Conservation (phyloP, 1,284 basidiomycete genomes). For the Boletus sp. region DNA sequence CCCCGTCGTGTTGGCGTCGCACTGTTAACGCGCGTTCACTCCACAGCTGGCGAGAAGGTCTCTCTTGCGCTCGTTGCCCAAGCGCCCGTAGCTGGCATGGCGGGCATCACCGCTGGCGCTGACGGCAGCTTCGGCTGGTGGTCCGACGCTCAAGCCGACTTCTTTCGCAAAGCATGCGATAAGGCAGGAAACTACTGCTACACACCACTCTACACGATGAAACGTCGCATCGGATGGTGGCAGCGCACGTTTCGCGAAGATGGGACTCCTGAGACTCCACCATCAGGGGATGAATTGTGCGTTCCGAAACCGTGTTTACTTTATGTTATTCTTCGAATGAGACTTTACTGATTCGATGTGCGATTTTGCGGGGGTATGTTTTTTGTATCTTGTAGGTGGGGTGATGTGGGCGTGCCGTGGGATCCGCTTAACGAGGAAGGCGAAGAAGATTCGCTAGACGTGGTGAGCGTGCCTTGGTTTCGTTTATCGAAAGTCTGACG, state of each 20-base stretch:
- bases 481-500: not conserved
- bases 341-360: not conserved
- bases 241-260: slow-evolving; percentile 15
- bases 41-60: slow-evolving; percentile 23
- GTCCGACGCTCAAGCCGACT: slow-evolving; percentile 10
- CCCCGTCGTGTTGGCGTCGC: not conserved
- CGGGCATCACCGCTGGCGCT: slow-evolving; percentile 9
- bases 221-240: slow-evolving; percentile 5
- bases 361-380: not conserved
- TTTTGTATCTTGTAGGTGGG: slow-evolving; percentile 17
- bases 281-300: slow-evolving; percentile 7
- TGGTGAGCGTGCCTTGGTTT: slow-evolving; percentile 6
- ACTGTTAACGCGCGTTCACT: not conserved
- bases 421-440: slow-evolving; percentile 29
- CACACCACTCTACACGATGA: slow-evolving; percentile 27
- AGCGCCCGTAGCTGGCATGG: slow-evolving; percentile 1
- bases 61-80: slow-evolving; percentile 23
- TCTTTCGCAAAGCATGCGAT: slow-evolving; percentile 23
- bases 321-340: not conserved
- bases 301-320: not conserved
- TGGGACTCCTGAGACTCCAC: not conserved
- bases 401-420: slow-evolving; percentile 18
- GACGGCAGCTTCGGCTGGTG: slow-evolving; percentile 18
- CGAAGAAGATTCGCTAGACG: slow-evolving; percentile 14
- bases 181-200: slow-evolving; percentile 14